A percentile compares a stretch with the other conserved stretches of the same genome.
Evolutionary conservation across 2,329 filamentous ascomycete genomes (phyloP).

Genomic region (Curvularia sp.): DNA sequence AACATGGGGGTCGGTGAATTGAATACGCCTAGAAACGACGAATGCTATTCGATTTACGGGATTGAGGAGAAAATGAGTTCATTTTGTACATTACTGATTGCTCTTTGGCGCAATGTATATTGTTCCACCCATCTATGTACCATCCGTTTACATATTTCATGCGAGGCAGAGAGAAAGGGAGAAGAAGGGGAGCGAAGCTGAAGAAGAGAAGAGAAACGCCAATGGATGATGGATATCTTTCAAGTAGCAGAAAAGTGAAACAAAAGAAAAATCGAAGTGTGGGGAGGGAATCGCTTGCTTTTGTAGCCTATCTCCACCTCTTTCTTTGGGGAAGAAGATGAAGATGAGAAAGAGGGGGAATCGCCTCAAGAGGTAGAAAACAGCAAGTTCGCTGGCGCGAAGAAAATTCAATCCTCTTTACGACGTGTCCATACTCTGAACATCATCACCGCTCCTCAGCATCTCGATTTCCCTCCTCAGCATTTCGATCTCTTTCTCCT

Average conservation of each 20-base stretch:
- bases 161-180: background rate
- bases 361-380: background rate
- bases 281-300: background rate
- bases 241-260: background rate
- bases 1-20: too few relatives aligned
- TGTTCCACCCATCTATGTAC: background rate
- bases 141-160: background rate
- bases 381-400: background rate
- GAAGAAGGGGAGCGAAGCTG: too few relatives aligned
- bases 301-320: background rate
- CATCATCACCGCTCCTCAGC: constrained; percentile 22
- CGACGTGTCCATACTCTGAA: constrained; percentile 33
- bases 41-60: too few relatives aligned
- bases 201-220: background rate
- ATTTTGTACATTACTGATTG: background rate
- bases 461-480: constrained; percentile 36
- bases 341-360: background rate
- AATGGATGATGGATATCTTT: background rate
- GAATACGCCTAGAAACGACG: too few relatives aligned
- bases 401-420: background rate
- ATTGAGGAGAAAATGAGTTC: too few relatives aligned
- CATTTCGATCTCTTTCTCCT: constrained; percentile 39
- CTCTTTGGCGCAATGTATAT: background rate
- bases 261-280: background rate
- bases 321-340: background rate